Conservation (phyloP, 768 basidiomycete species). For the Auricularia sp. region DNA sequence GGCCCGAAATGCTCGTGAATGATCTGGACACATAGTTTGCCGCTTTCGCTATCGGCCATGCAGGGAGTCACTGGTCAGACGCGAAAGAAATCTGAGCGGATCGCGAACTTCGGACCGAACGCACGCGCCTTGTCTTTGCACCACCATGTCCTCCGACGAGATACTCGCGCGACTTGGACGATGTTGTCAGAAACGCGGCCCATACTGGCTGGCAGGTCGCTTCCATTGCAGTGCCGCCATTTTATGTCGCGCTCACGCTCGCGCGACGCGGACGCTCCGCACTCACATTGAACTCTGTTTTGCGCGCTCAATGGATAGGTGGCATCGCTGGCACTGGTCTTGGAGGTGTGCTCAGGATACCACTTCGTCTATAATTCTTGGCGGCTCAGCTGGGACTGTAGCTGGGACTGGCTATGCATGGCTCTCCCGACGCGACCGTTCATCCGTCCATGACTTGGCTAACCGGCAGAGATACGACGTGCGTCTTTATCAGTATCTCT, state of each 20-base stretch:
- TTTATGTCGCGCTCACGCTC: constrained; percentile 45
- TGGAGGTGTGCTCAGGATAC: not conserved
- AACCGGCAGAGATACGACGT: not conserved
- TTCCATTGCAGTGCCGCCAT: constrained; percentile 53
- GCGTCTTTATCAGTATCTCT: constrained; percentile 1
- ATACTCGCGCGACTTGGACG: constrained; percentile 32
- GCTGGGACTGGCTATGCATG: constrained; percentile 37
- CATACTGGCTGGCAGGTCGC: constrained; percentile 56
- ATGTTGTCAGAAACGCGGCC: constrained; percentile 51
- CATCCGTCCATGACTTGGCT: constrained; percentile 26
- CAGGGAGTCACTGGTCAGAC: not conserved
- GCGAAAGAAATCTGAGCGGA: not conserved
- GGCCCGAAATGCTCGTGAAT: constrained; percentile 56
- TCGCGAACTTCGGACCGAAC: not conserved
- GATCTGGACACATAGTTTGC: constrained; percentile 51
- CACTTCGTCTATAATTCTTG: constrained; percentile 22
- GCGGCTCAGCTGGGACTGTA: constrained; percentile 44
- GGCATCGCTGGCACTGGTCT: constrained; percentile 42
- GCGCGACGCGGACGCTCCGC: constrained; percentile 43
- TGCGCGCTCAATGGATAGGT: constrained; percentile 67
- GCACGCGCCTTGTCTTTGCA: not conserved
- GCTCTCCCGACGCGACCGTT: constrained; percentile 46
- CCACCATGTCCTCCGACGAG: not conserved
- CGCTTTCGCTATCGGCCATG: constrained; percentile 59
- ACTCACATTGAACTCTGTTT: constrained; percentile 48